phyloP scores from a whole-genome alignment of 176 grass and related monocot species.

The Rhynchospora breviuscula region DNA sequence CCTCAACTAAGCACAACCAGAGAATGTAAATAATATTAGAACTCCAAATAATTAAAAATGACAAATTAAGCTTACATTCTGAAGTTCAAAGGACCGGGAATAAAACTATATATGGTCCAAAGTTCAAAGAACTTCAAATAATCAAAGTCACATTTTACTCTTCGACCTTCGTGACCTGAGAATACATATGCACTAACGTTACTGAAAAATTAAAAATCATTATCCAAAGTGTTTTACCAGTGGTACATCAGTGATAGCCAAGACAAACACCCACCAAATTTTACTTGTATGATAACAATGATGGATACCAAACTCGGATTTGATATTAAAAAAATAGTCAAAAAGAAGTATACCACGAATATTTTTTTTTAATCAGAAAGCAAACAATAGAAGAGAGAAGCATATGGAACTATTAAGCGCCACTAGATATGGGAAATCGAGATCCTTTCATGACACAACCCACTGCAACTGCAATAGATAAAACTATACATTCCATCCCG shows the following conservation, averaged over 20 bases:
- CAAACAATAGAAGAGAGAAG: slow-evolving; percentile 92
- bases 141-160: slow-evolving; percentile 12
- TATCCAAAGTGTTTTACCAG: background rate
- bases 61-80: too few relatives aligned
- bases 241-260: background rate
- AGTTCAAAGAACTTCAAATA: too few relatives aligned
- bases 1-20: too few relatives aligned
- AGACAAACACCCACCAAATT: background rate
- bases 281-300: background rate
- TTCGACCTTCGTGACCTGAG: slow-evolving; percentile 90
- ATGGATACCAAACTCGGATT: background rate
- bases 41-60: too few relatives aligned
- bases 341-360: slow-evolving; percentile 62
- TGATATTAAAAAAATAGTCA: background rate
- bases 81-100: too few relatives aligned
- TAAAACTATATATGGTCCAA: too few relatives aligned
- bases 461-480: slow-evolving; percentile 60
- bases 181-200: slow-evolving; percentile 12
- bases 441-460: slow-evolving; percentile 86
- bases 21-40: too few relatives aligned
- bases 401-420: slow-evolving; percentile 95
- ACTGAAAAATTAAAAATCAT: background rate
- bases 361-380: slow-evolving; percentile 66
- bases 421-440: slow-evolving; percentile 97
- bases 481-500: background rate